Conservation (phyloP, 345 rosid genomes). For the Aquilaria yunnanensis region DNA sequence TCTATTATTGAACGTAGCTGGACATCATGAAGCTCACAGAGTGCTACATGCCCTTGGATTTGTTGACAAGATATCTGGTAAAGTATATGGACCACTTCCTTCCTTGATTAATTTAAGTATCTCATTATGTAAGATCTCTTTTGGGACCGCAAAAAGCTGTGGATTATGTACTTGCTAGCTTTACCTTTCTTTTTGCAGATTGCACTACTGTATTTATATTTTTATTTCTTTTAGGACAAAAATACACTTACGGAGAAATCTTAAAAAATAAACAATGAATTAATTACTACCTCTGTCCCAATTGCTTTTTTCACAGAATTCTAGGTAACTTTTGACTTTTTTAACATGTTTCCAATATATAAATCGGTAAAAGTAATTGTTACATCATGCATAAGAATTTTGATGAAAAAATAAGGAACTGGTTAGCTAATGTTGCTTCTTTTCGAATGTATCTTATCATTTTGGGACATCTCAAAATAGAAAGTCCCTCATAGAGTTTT, state of each 20-base stretch:
- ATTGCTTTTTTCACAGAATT: no score
- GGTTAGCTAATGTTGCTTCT: no score
- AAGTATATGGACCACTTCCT: background rate
- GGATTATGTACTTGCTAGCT: background rate
- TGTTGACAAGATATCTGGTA: conserved; percentile 12
- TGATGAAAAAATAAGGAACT: no score
- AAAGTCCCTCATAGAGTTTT: no score
- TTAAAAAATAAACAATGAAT: no score
- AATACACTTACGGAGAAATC: background rate
- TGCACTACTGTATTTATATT: background rate
- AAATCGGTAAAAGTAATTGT: no score
- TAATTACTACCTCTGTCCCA: no score
- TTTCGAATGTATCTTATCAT: no score
- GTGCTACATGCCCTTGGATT: conserved; percentile 20
- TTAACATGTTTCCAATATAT: no score
- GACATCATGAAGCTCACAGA: conserved; percentile 13
- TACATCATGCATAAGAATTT: no score
- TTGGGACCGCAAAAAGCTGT: background rate
- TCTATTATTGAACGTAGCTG: conserved; percentile 14
- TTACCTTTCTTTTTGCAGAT: background rate
- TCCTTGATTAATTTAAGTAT: conserved; percentile 2
- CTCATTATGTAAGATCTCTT: background rate
- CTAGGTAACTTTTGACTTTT: no score
- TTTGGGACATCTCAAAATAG: no score
- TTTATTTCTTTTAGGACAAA: background rate